A percentile compares a stretch with the other conserved stretches of the same genome.
Conservation (phyloP, 1,284 basidiomycete species). For the Cutaneotrichosporon sp. region DNA sequence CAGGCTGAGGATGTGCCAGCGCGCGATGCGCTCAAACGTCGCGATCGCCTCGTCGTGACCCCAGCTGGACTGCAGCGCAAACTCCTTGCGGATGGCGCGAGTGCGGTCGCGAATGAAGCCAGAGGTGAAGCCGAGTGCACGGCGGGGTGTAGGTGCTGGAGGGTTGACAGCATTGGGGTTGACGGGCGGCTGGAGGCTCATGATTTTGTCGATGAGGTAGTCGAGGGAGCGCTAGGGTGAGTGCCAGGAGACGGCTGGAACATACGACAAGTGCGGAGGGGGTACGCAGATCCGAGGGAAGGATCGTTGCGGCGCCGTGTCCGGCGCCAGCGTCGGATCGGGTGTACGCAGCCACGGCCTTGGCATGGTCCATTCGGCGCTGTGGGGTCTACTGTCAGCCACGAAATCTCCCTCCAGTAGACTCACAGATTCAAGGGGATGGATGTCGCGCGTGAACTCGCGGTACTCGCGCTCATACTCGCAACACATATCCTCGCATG, state of each 20-base stretch:
- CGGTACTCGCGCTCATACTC: constrained; percentile 88
- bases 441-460: constrained; percentile 85
- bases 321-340: constrained; percentile 74
- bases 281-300: constrained; percentile 91
- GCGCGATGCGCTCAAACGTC: constrained; percentile 88
- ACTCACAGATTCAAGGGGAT: constrained; percentile 81
- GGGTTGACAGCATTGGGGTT: constrained; percentile 29
- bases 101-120: constrained; percentile 89
- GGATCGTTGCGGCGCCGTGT: constrained; percentile 57
- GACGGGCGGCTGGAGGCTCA: constrained; percentile 59
- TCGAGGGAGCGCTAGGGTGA: constrained; percentile 74
- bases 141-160: constrained; percentile 31
- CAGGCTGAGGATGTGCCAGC: constrained; percentile 88
- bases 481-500: constrained; percentile 92
- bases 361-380: constrained; percentile 74
- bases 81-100: constrained; percentile 87
- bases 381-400: constrained; percentile 46
- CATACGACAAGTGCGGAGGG: constrained; percentile 77
- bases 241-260: constrained; percentile 7
- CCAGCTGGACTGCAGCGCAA: constrained; percentile 86
- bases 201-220: constrained; percentile 84
- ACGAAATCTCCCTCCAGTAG: neutral
- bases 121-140: constrained; percentile 61
- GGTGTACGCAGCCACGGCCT: constrained; percentile 93
- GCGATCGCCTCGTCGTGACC: constrained; percentile 74